Percentiles rank a stretch among this genome's conserved stretches.
Evolutionary conservation across 2,329 filamentous ascomycete genomes (phyloP).

Genomic region (Blumeria graminis): DNA sequence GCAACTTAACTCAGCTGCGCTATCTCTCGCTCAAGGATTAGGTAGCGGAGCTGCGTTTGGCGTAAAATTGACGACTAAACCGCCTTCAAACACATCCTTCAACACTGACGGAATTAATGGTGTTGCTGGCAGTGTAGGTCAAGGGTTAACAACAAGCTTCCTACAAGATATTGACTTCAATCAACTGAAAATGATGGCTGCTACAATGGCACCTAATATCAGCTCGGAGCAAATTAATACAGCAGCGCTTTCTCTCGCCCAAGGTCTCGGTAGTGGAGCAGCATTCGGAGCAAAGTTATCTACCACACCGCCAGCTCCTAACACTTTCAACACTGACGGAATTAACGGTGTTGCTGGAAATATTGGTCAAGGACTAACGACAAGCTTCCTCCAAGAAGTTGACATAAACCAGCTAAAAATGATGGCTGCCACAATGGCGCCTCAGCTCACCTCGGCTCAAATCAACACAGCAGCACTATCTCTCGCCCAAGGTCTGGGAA

Average conservation of each 20-base stretch:
- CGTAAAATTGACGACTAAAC: background rate
- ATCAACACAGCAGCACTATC: background rate
- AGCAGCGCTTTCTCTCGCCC: background rate
- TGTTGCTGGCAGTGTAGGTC: slow-evolving; percentile 4
- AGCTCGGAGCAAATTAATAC: background rate
- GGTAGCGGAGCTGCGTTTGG: slow-evolving; percentile 2
- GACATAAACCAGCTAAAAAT: slow-evolving; percentile 3
- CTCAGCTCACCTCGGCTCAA: background rate
- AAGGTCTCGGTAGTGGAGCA: background rate
- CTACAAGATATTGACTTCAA: slow-evolving; percentile 2
- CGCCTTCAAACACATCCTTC: slow-evolving; percentile 1
- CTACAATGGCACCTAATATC: background rate
- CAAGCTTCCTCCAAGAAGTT: slow-evolving; percentile 1
- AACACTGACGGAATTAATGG: slow-evolving; percentile 4
- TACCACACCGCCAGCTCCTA: background rate
- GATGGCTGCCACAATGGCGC: background rate
- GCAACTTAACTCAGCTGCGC: slow-evolving; percentile 2
- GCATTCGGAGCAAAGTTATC: background rate
- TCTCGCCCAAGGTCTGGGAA: slow-evolving; percentile 4
- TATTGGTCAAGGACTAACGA: slow-evolving; percentile 3
- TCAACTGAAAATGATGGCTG: background rate
- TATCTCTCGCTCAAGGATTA: slow-evolving; percentile 2
- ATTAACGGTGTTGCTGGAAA: slow-evolving; percentile 3
- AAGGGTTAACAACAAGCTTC: slow-evolving; percentile 3
- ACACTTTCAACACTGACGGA: background rate